A percentile compares a stretch with the other conserved stretches of the same genome.
Evolutionary conservation across 306 rosid genomes (phyloP).

Genomic region (Crataegus laevigata): DNA sequence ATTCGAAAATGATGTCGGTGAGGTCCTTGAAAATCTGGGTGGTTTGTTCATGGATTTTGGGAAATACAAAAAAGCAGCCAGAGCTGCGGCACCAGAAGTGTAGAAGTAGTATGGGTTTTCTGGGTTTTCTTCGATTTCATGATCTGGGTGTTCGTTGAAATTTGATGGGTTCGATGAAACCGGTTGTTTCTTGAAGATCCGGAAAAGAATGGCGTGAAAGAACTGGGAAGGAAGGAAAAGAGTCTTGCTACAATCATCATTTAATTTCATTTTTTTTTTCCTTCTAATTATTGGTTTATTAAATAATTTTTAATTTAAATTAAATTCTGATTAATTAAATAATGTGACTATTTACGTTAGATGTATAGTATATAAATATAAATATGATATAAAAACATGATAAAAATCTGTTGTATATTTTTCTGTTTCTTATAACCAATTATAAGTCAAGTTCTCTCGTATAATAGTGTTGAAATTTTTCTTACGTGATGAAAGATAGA

Average conservation of each 20-base stretch:
- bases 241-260: too few species aligned
- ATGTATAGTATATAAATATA: too few species aligned
- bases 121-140: constrained; percentile 8
- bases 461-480: too few species aligned
- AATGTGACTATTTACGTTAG: not conserved
- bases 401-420: too few species aligned
- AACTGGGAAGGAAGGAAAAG: constrained; percentile 32
- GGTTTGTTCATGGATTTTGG: not conserved
- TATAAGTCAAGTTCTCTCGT: too few species aligned
- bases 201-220: not conserved
- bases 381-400: too few species aligned
- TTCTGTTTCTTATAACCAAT: too few species aligned
- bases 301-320: too few species aligned
- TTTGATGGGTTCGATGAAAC: constrained; percentile 15
- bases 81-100: constrained; percentile 15
- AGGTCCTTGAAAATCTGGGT: constrained; percentile 13
- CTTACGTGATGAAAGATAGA: too few species aligned
- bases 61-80: not conserved
- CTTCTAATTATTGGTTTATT: too few species aligned
- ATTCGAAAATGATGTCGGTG: not conserved
- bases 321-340: constrained; percentile 2
- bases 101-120: constrained; percentile 18
- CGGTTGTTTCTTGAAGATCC: constrained; percentile 24
- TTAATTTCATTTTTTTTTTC: too few species aligned
- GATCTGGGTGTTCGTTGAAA: constrained; percentile 23